Base-by-base conservation (phyloP, 306 rosid genomes). In the Inga leiocalycina region DNA sequence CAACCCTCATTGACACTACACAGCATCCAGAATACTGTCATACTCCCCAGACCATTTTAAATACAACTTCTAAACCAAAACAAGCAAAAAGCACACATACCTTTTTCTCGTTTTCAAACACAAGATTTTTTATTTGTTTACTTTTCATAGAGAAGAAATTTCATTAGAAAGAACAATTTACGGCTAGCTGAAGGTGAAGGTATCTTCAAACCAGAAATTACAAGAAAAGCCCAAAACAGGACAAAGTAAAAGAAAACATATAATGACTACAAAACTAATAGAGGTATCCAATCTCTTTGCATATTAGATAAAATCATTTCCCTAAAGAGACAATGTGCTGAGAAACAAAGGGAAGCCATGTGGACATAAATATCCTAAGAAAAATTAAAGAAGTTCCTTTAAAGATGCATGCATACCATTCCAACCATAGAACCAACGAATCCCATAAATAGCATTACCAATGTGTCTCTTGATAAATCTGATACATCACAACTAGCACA, bases 121-220 rank as follows among this genome's bases (percentile, higher is more conserved):
- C 37, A 43, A 43, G 16, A 4, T 19, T 19, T 3, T 19, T 39
- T 9, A 4, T 69, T 69, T 20, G 2, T 32, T 16, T 35, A 34
- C 41, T 67, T 14, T 35, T 68, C 15, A 8, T 30, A 27, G 3
- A 68, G 14, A 68, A 68, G 27, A 68, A 68, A 35, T 68, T 19
- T 68, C 35, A 66, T 34, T 32, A 37, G 72, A 34, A 67, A 37
- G 24, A 39, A 27, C 1, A 61, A 61, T 22, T 61, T 24, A 24
- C 7, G 2, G 37, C 68, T 11, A 61, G 68, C 15, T 61, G 68
- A 24, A 61, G 35, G 67, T 3, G 2, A 61, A 20, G 49, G 9
- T 37, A 41, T 70, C 74, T 19, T 71, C 52, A 71, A n/a, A 43
- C 75, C 35, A 41, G 54, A n/a, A 43, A 71, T 43, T 71, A n/a